Evolutionary conservation across 202 grass and related monocot species (phyloP).

Genomic region (Musa balbisiana): DNA sequence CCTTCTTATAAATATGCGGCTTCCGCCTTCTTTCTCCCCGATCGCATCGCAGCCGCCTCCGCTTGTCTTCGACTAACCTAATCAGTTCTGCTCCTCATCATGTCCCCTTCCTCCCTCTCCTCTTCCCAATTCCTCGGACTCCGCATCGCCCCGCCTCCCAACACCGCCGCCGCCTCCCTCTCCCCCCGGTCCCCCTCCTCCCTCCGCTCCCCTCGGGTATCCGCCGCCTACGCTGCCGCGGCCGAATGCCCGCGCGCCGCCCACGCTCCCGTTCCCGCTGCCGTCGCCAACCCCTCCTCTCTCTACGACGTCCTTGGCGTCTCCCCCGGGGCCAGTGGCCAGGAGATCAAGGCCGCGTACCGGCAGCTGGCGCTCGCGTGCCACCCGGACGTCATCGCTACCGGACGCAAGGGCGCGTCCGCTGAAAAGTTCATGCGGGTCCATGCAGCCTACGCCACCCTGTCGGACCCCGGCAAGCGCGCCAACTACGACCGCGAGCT

Average conservation of each 20-base stretch:
- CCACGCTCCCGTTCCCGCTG: neutral
- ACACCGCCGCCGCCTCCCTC: neutral
- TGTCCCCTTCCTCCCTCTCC: conserved; percentile 13
- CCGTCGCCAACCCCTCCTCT: neutral
- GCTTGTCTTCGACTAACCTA: too few species aligned
- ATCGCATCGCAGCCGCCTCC: too few species aligned
- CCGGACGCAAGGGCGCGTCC: neutral
- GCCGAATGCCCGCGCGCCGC: neutral
- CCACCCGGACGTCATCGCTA: conserved; percentile 41
- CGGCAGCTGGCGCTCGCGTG: conserved; percentile 45
- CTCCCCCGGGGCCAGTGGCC: conserved; percentile 28
- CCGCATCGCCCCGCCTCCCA: neutral
- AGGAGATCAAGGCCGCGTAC: conserved; percentile 64
- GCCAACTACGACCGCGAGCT: conserved; percentile 55
- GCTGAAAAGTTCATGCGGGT: conserved; percentile 65
- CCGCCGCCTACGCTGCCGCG: neutral
- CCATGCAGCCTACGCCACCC: conserved; percentile 66
- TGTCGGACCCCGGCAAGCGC: conserved; percentile 65
- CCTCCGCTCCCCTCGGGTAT: neutral
- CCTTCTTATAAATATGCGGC: too few species aligned
- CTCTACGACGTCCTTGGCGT: conserved; percentile 66
- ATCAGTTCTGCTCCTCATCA: neutral
- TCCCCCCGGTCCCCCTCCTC: neutral
- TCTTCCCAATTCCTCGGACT: neutral
- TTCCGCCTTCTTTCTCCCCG: too few species aligned